phyloP scores from a whole-genome alignment of 371 early-diverging fungal species.

The Mortierella sp. region DNA sequence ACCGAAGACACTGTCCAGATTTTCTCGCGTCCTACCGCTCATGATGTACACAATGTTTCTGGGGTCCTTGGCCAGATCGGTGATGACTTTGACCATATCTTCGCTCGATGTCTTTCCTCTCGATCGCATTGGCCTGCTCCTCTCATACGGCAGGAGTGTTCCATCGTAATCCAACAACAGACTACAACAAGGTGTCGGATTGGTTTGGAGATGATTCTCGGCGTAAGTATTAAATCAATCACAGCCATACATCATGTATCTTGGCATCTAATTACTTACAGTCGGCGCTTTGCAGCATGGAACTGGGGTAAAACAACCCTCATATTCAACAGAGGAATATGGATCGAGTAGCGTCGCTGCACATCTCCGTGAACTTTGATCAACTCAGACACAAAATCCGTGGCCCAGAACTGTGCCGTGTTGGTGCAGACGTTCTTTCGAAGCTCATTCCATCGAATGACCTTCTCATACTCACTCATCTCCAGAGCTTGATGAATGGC shows the following conservation, averaged over 20 bases:
- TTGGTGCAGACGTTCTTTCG: conserved; percentile 76
- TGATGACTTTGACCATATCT: conserved; percentile 64
- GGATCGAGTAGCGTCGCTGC: conserved; percentile 64
- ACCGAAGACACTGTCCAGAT: conserved; percentile 82
- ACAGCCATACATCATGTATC: too few relatives aligned
- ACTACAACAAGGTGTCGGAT: conserved; percentile 17
- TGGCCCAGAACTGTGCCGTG: conserved; percentile 77
- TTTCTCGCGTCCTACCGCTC: conserved; percentile 82
- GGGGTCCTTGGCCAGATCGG: conserved; percentile 72
- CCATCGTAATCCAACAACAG: conserved; percentile 92
- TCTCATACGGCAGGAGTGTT: conserved; percentile 79
- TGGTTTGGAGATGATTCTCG: neutral
- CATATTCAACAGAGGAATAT: conserved; percentile 69
- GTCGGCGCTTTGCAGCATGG: conserved; percentile 62
- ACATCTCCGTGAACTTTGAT: conserved; percentile 68
- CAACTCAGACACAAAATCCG: conserved; percentile 65
- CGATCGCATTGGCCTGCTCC: conserved; percentile 56
- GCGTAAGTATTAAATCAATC: too few relatives aligned
- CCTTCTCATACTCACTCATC: conserved; percentile 68
- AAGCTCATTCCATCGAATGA: conserved; percentile 70
- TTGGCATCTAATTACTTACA: conserved; percentile 57
- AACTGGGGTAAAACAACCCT: conserved; percentile 59
- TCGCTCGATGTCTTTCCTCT: conserved; percentile 57
- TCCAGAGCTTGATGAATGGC: conserved; percentile 84
- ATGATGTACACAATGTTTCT: conserved; percentile 85